A percentile compares a stretch with the other conserved stretches of the same genome.
These are phyloP conservation scores for Penicillium verrucosum DNA, from an alignment of 2,329 filamentous ascomycete genomes.

Conservation along the genomic window DNA sequence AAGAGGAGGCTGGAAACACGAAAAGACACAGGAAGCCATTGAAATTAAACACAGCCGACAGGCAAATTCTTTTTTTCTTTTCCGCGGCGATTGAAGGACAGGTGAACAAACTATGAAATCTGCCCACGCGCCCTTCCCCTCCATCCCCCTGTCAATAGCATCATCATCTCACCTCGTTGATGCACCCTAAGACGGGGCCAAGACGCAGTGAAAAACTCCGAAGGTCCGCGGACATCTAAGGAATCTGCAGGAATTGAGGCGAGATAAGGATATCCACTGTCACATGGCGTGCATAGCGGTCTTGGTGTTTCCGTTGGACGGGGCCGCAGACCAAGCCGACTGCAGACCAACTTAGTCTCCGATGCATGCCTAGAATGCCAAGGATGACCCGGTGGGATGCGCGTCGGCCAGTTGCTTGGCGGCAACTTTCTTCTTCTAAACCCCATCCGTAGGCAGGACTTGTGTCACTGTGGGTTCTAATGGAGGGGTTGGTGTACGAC, in stretches of 20 bases:
- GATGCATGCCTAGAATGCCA: constrained; percentile 12
- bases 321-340: neutral
- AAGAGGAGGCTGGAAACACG: neutral
- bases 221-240: neutral
- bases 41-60: neutral
- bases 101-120: neutral
- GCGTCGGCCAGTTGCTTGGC: constrained; percentile 18
- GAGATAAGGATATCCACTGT: neutral
- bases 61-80: neutral
- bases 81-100: neutral
- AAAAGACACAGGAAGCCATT: neutral
- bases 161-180: constrained; percentile 2
- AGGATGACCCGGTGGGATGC: constrained; percentile 18
- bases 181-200: constrained; percentile 7
- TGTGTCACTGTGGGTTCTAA: constrained; percentile 8
- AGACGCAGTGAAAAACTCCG: neutral
- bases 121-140: neutral
- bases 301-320: neutral
- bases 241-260: neutral
- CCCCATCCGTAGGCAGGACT: neutral
- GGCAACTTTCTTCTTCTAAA: constrained; percentile 5
- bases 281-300: neutral
- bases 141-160: neutral
- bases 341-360: constrained; percentile 3
- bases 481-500: constrained; percentile 9